Evolutionary conservation across 2,329 filamentous ascomycete genomes (phyloP), one percentile per base, ranked within the genome.

Genomic region (Phialocephala sp.): DNA sequence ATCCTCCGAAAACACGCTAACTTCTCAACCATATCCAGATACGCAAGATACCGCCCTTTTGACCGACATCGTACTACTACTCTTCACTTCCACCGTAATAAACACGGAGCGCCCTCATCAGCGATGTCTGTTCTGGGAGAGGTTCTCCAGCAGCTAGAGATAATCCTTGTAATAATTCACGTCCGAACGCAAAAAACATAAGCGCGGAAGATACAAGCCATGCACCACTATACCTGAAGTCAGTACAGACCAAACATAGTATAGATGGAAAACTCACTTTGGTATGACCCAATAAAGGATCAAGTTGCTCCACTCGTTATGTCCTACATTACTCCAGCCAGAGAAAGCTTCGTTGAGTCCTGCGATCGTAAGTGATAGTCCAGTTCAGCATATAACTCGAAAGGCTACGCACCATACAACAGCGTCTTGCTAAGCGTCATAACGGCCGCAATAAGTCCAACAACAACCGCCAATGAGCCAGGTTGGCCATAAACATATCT

Each of bases 371-470:
- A 32, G 69, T 64, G 37, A 56, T 12, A 54, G 20, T 24, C 8
- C 14, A 1, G 22, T 22, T 37, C 8, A 27, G 18, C 9, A 8
- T 52, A 32, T 32, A 32, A 32, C 27, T 32, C 6, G 27, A 32
- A 12, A 39, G 60, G 68, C 43, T 80, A 87, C 82, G 79, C 69
- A 87, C 88, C 85, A 72, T 91, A 91, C 5, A 92, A 75, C 27
- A 88, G 72, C 1, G 89, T 91, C 80, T 91, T 91, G 73, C 85
- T 86, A 22, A 90, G 73, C 1, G 89, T 91, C 82, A 90, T 86
- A 1, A 88, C 78, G 5, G 84, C 83, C 20, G 84, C 82, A 59
- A 82, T 81, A 68, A 87, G 89, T 0, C 82, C 87, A 61, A 89
- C 77, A 55, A 91, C 67, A 37, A 86, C 79, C n/a, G 87, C 87